phyloP scores from a whole-genome alignment of 352 stramenopile species.

The Pythium periplocum region DNA sequence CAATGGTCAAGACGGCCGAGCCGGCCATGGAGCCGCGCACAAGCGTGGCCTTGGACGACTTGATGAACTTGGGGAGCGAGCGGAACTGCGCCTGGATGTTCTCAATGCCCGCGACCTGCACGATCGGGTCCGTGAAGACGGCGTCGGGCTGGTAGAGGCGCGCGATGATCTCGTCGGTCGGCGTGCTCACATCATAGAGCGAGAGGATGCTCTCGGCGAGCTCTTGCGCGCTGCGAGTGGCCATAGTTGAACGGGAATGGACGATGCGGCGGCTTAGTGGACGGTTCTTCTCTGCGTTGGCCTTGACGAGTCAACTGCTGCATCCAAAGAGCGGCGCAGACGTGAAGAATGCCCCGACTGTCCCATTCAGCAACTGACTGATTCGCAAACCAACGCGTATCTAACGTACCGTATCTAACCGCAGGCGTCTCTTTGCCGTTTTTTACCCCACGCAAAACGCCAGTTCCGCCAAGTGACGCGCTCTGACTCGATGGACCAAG shows the following conservation, averaged over 20 bases:
- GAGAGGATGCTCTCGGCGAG: slow-evolving; percentile 76
- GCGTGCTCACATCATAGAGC: slow-evolving; percentile 72
- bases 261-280: no score
- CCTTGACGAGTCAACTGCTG: no score
- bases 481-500: no score
- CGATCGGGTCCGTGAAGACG: slow-evolving; percentile 75
- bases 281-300: no score
- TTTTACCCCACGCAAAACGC: no score
- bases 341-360: no score
- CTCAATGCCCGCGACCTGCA: slow-evolving; percentile 63
- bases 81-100: slow-evolving; percentile 87
- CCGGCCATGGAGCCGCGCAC: slow-evolving; percentile 81
- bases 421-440: no score
- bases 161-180: slow-evolving; percentile 66
- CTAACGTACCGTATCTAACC: no score
- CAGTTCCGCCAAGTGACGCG: no score
- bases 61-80: slow-evolving; percentile 70
- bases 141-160: slow-evolving; percentile 73
- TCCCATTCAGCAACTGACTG: no score
- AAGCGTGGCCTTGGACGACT: slow-evolving; percentile 69
- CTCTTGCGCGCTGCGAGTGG: slow-evolving; percentile 66
- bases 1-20: slow-evolving; percentile 71
- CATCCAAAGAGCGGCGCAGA: no score
- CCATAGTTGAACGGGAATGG: slow-evolving; percentile 14
- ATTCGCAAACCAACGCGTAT: no score